Evolutionary conservation across 805 yeast species (phyloP).

Genomic region (Spathaspora boniae): DNA sequence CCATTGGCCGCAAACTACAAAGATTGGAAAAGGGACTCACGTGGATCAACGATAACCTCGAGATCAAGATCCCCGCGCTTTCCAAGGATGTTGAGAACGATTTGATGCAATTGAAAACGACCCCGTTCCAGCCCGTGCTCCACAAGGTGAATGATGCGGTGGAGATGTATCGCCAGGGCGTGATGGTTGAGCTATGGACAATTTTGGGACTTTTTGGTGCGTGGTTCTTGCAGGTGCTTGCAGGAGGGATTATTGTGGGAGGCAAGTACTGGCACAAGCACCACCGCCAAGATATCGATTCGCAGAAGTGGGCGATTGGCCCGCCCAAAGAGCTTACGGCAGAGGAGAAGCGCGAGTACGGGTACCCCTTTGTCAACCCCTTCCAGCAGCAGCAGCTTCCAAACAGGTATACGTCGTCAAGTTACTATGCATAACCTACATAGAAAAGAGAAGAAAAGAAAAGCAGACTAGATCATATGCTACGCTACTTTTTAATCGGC

Average conservation of each 20-base stretch:
- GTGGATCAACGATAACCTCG: slow-evolving; percentile 70
- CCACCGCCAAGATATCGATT: background rate
- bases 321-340: slow-evolving; percentile 25
- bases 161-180: slow-evolving; percentile 27
- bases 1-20: slow-evolving; percentile 68
- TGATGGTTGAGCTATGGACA: slow-evolving; percentile 46
- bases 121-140: slow-evolving; percentile 14
- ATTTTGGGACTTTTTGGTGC: slow-evolving; percentile 40
- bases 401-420: slow-evolving; percentile 2
- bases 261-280: background rate
- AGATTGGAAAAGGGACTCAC: slow-evolving; percentile 66
- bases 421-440: slow-evolving; percentile 4
- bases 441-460: background rate
- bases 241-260: slow-evolving; percentile 22
- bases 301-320: slow-evolving; percentile 15
- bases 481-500: slow-evolving; percentile 33
- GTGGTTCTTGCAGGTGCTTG: slow-evolving; percentile 47
- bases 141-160: slow-evolving; percentile 23
- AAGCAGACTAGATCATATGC: background rate
- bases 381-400: background rate
- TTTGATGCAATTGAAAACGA: slow-evolving; percentile 2
- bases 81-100: slow-evolving; percentile 9
- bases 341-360: slow-evolving; percentile 21
- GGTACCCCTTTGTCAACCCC: slow-evolving; percentile 19
- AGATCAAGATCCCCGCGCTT: slow-evolving; percentile 55